These are phyloP conservation scores for Heritiera fomes DNA, from an alignment of 345 rosid genomes.

Conservation along the genomic window DNA sequence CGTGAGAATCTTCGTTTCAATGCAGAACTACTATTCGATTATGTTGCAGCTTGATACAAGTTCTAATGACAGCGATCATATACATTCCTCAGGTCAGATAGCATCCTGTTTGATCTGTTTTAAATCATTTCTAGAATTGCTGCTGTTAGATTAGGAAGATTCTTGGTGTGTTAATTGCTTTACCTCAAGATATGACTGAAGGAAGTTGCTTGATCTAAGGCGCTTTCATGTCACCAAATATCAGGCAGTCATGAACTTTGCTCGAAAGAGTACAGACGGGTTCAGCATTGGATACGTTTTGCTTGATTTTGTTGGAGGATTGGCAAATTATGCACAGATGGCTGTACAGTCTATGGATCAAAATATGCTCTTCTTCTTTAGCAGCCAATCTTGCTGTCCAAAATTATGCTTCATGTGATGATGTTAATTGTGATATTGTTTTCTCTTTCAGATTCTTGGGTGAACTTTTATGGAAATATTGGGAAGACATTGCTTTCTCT, in stretches of 20 bases:
- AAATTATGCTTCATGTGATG: conserved; percentile 6
- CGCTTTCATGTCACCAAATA: conserved; percentile 20
- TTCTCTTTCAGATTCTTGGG: conserved; percentile 76
- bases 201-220: background rate
- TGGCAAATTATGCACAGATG: conserved; percentile 75
- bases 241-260: conserved; percentile 81
- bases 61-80: conserved; percentile 74
- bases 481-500: conserved; percentile 86
- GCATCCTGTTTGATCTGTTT: background rate
- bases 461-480: conserved; percentile 89
- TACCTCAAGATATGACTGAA: background rate
- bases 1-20: background rate
- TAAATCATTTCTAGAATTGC: no score
- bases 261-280: conserved; percentile 83
- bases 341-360: conserved; percentile 79
- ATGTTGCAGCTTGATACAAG: conserved; percentile 81
- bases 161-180: background rate
- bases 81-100: conserved; percentile 80
- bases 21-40: background rate
- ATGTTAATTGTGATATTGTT: conserved; percentile 14
- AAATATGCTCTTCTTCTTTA: conserved; percentile 39
- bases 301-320: conserved; percentile 81
- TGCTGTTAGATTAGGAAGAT: background rate
- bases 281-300: conserved; percentile 89
- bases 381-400: conserved; percentile 10